Evolutionary conservation across 441 rosid genomes (phyloP), one percentile per base, ranked within the genome.

Genomic region (Populus trichocarpa): DNA sequence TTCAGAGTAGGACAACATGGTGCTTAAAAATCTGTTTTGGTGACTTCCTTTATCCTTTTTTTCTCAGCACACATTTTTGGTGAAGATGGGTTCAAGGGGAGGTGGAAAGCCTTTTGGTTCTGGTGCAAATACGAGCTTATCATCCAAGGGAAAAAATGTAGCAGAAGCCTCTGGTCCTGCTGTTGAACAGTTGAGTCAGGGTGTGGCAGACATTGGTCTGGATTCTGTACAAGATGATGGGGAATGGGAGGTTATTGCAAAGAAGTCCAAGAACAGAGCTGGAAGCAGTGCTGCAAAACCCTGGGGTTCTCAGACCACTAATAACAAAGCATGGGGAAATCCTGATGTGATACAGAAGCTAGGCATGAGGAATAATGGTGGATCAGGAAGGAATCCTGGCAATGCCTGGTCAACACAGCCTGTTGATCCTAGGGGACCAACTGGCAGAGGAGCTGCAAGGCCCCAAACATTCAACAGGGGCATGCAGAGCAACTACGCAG

Each of bases 231-330:
- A 86, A 35, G 90, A 79, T 75, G 97, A 84, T 80, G 94, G 91
- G 40, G 85, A 86, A 6, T 96, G 99, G 97, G 94, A 91, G 84
- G 92, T 90, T 65, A 77, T 82, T 68, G 66, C 86, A 3, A 91
- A 77, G 76, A 91, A 87, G 83, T 66, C 85, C 40, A 93, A 89
- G 86, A 91, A 81, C 84, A 92, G 78, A 83, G 79, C 85, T 75
- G 96, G 87, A 66, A 82, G 78, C 80, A 78, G 82, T 74, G 85
- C 84, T 65, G 81, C 88, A 69, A 90, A 83, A 70, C 71, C 88
- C 26, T 79, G 86, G 89, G 81, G 76, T 73, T 28, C 83, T 14
- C 93, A 88, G 73, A 86, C 77, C 78, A 69, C 90, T 67, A 77
- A 61, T 78, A 14, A 82, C 35, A 84, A 61, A 64, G 40, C 86